phyloP scores from a whole-genome alignment of 805 yeast species.

The Zygotorulaspora florentina region DNA sequence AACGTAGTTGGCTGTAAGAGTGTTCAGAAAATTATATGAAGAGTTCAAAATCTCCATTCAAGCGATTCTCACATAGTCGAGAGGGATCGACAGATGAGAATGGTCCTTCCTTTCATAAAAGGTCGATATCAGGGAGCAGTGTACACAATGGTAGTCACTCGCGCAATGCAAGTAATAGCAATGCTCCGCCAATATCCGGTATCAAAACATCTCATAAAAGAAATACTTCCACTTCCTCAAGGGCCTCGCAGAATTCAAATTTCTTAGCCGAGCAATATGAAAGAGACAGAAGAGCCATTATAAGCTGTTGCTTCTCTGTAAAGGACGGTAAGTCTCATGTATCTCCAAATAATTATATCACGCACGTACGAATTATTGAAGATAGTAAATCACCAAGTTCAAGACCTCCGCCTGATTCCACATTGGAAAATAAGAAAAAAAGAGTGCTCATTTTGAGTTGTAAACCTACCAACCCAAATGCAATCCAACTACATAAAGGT shows the following conservation, averaged over 20 bases:
- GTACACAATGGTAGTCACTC: conserved; percentile 8
- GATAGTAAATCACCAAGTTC: conserved; percentile 64
- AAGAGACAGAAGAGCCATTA: conserved; percentile 47
- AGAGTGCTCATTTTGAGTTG: conserved; percentile 47
- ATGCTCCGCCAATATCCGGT: conserved; percentile 29
- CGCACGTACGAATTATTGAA: conserved; percentile 73
- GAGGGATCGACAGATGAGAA: conserved; percentile 32
- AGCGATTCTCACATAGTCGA: conserved; percentile 32
- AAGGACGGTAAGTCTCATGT: conserved; percentile 39
- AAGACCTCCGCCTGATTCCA: conserved; percentile 59
- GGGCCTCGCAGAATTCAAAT: conserved; percentile 30
- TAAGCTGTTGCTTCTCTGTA: conserved; percentile 47
- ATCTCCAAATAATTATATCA: conserved; percentile 56
- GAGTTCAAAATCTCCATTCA: conserved; percentile 38
- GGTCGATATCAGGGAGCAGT: conserved; percentile 21
- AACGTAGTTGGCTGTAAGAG: too few relatives aligned
- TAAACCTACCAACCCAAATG: conserved; percentile 58
- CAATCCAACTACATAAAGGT: conserved; percentile 79
- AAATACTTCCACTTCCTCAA: conserved; percentile 34
- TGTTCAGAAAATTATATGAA: conserved; percentile 15
- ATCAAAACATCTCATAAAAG: conserved; percentile 27
- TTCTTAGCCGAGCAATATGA: conserved; percentile 56
- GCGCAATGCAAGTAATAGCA: conserved; percentile 19
- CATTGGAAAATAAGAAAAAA: conserved; percentile 49
- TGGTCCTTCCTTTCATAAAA: conserved; percentile 16